Percentiles rank a stretch among this genome's conserved stretches.
Conservation (phyloP, 2,329 filamentous ascomycete genomes). For the Aureobasidium leucospermi region DNA sequence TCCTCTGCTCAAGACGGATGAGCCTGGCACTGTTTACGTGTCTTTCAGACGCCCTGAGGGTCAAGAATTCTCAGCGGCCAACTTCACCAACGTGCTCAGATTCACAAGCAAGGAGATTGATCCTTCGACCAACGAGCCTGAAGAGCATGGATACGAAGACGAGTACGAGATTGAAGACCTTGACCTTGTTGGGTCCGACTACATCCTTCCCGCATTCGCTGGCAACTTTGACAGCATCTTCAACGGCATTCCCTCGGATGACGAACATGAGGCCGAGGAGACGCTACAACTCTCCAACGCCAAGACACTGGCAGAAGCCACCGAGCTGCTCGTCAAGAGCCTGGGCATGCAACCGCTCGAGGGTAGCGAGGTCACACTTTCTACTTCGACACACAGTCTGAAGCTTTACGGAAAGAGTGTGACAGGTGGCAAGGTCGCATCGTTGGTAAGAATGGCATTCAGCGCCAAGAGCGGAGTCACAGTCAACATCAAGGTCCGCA, state of each 20-base stretch:
- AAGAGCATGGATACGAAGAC: constrained; percentile 89
- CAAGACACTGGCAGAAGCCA: constrained; percentile 94
- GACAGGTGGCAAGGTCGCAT: constrained; percentile 79
- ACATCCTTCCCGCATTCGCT: constrained; percentile 86
- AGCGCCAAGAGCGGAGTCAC: constrained; percentile 89
- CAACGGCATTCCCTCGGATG: constrained; percentile 69
- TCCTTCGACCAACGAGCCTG: constrained; percentile 83
- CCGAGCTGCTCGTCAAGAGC: constrained; percentile 78
- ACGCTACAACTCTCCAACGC: constrained; percentile 80
- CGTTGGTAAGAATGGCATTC: constrained; percentile 85
- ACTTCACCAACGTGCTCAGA: constrained; percentile 87
- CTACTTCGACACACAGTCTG: constrained; percentile 83
- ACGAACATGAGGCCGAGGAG: constrained; percentile 83
- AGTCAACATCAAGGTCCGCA: constrained; percentile 86
- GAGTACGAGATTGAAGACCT: constrained; percentile 96
- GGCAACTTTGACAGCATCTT: constrained; percentile 93
- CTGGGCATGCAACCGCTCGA: constrained; percentile 90
- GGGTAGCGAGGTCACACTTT: constrained; percentile 84
- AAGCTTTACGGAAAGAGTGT: constrained; percentile 96
- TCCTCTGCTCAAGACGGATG: constrained; percentile 71
- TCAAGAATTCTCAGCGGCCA: constrained; percentile 66
- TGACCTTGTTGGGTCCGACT: constrained; percentile 85
- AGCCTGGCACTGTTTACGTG: constrained; percentile 89
- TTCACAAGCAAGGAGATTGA: constrained; percentile 99
- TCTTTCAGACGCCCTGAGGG: constrained; percentile 84